These are phyloP conservation scores for Sordariomycetes sp. DNA, from an alignment of 2,329 filamentous ascomycete genomes.

Conservation along the genomic window DNA sequence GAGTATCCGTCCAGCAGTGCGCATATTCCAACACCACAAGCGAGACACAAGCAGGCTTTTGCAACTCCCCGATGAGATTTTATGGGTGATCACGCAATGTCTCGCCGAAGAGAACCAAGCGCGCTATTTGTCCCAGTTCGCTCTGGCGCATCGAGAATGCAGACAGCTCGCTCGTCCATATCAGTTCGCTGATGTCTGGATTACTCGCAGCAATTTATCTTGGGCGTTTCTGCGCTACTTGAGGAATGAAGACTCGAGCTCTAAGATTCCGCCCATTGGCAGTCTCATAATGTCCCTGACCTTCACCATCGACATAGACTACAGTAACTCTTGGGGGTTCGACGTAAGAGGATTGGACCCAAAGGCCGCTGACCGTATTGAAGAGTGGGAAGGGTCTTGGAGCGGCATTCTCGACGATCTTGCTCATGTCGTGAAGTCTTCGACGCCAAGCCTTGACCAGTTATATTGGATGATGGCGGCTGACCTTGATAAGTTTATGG, in stretches of 20 bases:
- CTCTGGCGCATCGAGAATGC: constrained; percentile 1
- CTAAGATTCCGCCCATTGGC: constrained; percentile 1
- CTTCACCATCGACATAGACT: background rate
- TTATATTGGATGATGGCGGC: background rate
- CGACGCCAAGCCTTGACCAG: background rate
- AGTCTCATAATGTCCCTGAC: constrained; percentile 1
- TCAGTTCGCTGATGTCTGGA: constrained; percentile 3
- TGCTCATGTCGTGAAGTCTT: background rate
- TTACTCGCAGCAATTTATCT: background rate
- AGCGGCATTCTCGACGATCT: background rate
- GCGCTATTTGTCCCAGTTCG: constrained; percentile 1
- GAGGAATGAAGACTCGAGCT: background rate
- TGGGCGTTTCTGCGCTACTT: constrained; percentile 1
- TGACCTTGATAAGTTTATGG: background rate
- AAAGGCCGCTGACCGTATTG: too few species aligned
- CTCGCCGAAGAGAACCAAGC: background rate
- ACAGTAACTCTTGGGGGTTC: background rate
- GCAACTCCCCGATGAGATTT: constrained; percentile 1
- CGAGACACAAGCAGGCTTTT: constrained; percentile 1
- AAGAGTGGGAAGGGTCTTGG: constrained; percentile 2
- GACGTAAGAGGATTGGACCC: too few species aligned
- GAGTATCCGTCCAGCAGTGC: background rate
- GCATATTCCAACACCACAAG: background rate
- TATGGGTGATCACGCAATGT: background rate
- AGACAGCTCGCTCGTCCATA: constrained; percentile 2